These are phyloP conservation scores for Rhizomucor pusillus DNA, from an alignment of 371 early-diverging fungal species.

Conservation along the genomic window DNA sequence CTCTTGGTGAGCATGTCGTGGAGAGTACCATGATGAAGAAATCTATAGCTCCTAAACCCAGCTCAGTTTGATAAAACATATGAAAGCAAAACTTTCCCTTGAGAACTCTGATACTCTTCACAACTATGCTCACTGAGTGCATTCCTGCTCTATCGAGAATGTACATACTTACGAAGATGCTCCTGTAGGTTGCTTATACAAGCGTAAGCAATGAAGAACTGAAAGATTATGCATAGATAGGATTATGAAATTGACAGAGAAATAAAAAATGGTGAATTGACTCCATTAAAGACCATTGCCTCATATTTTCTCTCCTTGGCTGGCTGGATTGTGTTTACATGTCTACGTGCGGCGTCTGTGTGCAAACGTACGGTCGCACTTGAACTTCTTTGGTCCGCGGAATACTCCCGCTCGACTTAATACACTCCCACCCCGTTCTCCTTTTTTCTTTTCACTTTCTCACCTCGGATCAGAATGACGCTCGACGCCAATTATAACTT, in stretches of 20 bases:
- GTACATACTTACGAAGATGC: too few relatives aligned
- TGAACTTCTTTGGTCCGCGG: background rate
- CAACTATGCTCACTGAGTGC: background rate
- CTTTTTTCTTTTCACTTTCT: background rate
- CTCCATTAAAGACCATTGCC: too few relatives aligned
- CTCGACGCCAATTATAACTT: conserved; percentile 16
- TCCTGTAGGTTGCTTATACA: too few relatives aligned
- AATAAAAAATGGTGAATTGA: too few relatives aligned
- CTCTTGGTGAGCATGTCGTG: background rate
- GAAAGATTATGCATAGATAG: too few relatives aligned
- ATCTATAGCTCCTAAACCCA: background rate
- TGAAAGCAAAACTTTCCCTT: background rate
- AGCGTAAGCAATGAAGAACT: too few relatives aligned
- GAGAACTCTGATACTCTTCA: too few relatives aligned
- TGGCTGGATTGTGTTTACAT: background rate
- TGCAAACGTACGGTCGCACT: too few relatives aligned
- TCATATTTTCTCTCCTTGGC: background rate
- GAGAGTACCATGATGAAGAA: background rate
- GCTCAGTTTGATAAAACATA: conserved; percentile 1
- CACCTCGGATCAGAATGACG: conserved; percentile 7
- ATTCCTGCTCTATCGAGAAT: too few relatives aligned
- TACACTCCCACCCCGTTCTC: background rate
- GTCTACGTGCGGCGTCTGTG: background rate
- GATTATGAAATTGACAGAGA: too few relatives aligned
- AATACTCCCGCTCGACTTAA: background rate